A percentile compares a stretch with the other conserved stretches of the same genome.
Conservation (phyloP, 2,329 filamentous ascomycete genomes). For the Diaporthe capsici region DNA sequence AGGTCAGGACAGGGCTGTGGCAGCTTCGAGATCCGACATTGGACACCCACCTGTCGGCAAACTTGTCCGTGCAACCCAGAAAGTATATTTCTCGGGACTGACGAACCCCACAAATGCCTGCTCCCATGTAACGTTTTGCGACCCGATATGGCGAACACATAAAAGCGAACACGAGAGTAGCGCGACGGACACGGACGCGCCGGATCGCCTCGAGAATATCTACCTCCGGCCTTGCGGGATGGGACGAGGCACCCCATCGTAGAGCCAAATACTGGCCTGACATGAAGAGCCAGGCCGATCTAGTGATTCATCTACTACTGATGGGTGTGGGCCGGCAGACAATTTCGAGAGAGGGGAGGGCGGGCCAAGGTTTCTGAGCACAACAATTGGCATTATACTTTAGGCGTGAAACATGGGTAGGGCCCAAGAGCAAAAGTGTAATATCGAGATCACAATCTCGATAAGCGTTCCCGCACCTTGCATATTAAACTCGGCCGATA, state of each 20-base stretch:
- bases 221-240: background rate
- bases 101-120: background rate
- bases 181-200: background rate
- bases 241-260: background rate
- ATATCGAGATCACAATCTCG: conserved; percentile 31
- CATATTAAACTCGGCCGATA: conserved; percentile 4
- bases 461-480: conserved; percentile 20
- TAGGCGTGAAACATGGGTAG: conserved; percentile 21
- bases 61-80: background rate
- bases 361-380: background rate
- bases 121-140: conserved; percentile 6
- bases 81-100: background rate
- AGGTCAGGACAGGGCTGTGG: background rate
- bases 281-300: background rate
- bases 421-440: conserved; percentile 27
- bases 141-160: background rate
- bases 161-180: background rate
- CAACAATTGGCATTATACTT: conserved; percentile 13
- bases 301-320: background rate
- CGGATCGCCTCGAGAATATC: background rate
- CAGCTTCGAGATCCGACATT: conserved; percentile 12
- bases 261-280: background rate
- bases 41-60: background rate
- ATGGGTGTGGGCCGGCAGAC: conserved; percentile 15
- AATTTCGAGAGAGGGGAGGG: background rate